Evolutionary conservation across 257 asterid genomes (phyloP).

Genomic region (Solanum virginianum): DNA sequence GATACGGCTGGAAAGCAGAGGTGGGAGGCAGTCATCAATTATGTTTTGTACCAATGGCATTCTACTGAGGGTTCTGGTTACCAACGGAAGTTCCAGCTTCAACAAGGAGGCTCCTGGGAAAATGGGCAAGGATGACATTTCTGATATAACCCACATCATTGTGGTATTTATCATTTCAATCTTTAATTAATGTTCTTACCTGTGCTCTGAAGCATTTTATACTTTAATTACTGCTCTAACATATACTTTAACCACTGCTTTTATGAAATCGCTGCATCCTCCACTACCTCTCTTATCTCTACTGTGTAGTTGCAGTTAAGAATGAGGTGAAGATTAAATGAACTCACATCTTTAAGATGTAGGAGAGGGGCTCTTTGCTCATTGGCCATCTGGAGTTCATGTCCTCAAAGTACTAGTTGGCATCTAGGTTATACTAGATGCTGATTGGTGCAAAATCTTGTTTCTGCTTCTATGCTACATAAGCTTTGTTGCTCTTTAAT

Average conservation of each 20-base stretch:
- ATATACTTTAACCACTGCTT: neutral
- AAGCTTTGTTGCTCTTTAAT: neutral
- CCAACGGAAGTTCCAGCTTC: conserved; percentile 21
- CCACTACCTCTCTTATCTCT: neutral
- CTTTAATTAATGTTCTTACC: neutral
- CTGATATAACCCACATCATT: conserved; percentile 74
- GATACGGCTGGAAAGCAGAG: conserved; percentile 88
- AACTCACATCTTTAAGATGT: neutral
- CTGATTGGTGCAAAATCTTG: neutral
- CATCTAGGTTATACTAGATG: neutral
- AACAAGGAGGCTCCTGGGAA: conserved; percentile 22
- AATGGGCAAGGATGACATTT: conserved; percentile 15
- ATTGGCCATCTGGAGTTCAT: neutral
- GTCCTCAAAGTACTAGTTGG: neutral
- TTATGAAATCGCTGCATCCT: neutral
- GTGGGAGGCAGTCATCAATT: conserved; percentile 79
- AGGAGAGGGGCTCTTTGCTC: neutral
- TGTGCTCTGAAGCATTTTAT: neutral
- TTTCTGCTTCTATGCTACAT: neutral
- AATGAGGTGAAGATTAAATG: neutral
- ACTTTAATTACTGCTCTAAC: neutral
- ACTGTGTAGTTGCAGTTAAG: neutral
- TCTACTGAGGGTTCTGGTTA: conserved; percentile 58
- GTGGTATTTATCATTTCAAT: conserved; percentile 52
- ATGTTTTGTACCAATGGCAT: conserved; percentile 93